Evolutionary conservation across 1,284 basidiomycete species (phyloP).

Genomic region (Ganoderma lucidum): DNA sequence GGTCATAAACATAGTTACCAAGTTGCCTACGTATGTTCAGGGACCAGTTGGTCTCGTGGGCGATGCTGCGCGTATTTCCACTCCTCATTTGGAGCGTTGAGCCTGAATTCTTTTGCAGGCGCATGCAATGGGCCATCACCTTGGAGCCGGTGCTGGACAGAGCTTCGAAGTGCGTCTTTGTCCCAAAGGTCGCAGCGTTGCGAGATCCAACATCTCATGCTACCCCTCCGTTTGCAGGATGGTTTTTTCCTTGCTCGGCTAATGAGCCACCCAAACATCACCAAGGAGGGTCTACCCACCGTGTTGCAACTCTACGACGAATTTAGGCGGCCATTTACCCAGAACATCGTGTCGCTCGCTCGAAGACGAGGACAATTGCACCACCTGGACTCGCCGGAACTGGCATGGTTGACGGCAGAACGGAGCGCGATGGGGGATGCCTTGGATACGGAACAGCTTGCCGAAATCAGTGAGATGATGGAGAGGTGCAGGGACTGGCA

Average conservation of each 20-base stretch:
- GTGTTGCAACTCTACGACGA: conserved; percentile 21
- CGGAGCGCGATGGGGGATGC: conserved; percentile 11
- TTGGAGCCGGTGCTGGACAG: conserved; percentile 49
- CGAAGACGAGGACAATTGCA: conserved; percentile 19
- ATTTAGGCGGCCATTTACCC: conserved; percentile 17
- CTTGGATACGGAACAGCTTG: conserved; percentile 7
- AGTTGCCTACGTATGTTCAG: conserved; percentile 36
- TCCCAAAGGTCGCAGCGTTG: not conserved
- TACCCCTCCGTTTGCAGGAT: conserved; percentile 5
- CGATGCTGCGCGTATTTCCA: conserved; percentile 39
- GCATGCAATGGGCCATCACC: conserved; percentile 41
- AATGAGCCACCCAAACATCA: conserved; percentile 12
- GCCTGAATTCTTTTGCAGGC: conserved; percentile 3
- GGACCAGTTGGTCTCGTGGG: conserved; percentile 39
- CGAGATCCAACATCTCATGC: not conserved
- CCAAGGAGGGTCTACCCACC: not conserved
- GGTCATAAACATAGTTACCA: conserved; percentile 36
- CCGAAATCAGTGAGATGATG: conserved; percentile 3
- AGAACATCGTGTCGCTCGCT: conserved; percentile 15
- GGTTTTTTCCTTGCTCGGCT: conserved; percentile 17
- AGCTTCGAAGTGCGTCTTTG: conserved; percentile 43
- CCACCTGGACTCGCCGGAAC: conserved; percentile 12
- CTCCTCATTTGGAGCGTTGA: not conserved
- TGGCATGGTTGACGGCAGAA: conserved; percentile 13
- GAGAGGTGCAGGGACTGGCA: conserved; percentile 20